Evolutionary conservation across 371 early-diverging fungal genomes (phyloP), one percentile per base, ranked within the genome.

Genomic region (Umbelopsis sp.): DNA sequence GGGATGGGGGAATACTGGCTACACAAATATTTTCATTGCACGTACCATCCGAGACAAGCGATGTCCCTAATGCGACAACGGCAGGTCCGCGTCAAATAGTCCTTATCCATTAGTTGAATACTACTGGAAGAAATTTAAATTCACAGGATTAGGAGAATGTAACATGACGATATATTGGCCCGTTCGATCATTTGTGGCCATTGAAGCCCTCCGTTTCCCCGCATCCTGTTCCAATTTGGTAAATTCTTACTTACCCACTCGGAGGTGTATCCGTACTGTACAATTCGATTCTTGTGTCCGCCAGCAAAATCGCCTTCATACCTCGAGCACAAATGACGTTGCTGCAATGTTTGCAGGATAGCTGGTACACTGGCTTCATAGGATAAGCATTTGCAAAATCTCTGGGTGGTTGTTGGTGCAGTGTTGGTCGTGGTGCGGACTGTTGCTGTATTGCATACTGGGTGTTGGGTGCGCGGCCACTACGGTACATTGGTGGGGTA

Each of bases 61-160:
- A 97, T 92, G 76, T 98, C 97, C 14, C 97, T 86, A 63, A 97
- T 97, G 48, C 94, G 84, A 72, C 97, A 98, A 25, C 89, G 87
- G 76, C 98, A 97, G 65, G 95, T 96, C 41, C 90, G 77, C 18
- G 98, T 97, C 38, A 89, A 79, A 78, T 97, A 97, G 73, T 97
- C 97, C n/a, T 94, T 90, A 37, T 90, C 92, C 9, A 97, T 90
- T 44, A 96, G 85, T 69, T 93, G 94, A n/a, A 96, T 94, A 48
- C 92, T 93, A 71, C 20, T 38, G n/a, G 70, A 12, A 46, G 57
- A 18, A 35, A 32, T 22, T 25, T 18, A 12, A 3, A 24, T 16
- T 63, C 46, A 25, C 48, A 53, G n/a, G 48, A 22, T 37, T 25
- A 50, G 65, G 16, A 44, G 44, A 22, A 69, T 14, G 16, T 22